These are phyloP conservation scores for Lasiosphaeris hirsuta DNA, from an alignment of 495 filamentous ascomycete genomes.

Conservation along the genomic window DNA sequence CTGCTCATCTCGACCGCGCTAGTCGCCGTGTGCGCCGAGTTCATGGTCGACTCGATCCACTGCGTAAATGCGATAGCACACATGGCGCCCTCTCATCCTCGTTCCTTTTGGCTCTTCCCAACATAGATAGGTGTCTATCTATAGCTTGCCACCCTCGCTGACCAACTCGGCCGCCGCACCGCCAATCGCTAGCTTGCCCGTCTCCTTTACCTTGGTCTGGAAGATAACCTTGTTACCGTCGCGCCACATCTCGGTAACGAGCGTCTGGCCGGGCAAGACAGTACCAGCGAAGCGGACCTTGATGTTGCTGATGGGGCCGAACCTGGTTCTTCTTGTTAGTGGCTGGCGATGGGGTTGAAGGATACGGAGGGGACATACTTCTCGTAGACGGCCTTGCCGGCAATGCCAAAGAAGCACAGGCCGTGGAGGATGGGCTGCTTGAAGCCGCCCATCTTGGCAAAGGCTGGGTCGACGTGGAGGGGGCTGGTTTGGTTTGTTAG, in stretches of 20 bases:
- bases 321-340: slow-evolving; percentile 31
- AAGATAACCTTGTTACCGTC: slow-evolving; percentile 85
- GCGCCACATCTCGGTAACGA: slow-evolving; percentile 98
- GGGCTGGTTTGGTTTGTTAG: slow-evolving; percentile 53
- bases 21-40: slow-evolving; percentile 84
- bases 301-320: slow-evolving; percentile 83
- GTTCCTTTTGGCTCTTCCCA: no score
- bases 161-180: slow-evolving; percentile 81
- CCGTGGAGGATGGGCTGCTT: slow-evolving; percentile 93
- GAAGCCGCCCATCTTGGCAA: slow-evolving; percentile 94
- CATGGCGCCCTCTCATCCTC: no score
- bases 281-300: slow-evolving; percentile 96
- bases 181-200: slow-evolving; percentile 86
- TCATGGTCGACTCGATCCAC: slow-evolving; percentile 80
- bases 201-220: slow-evolving; percentile 93
- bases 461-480: slow-evolving; percentile 90
- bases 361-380: slow-evolving; percentile 29
- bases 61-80: no score
- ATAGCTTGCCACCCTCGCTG: not conserved
- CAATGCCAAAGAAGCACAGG: slow-evolving; percentile 90
- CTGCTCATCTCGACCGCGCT: slow-evolving; percentile 73
- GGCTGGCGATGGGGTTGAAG: no score
- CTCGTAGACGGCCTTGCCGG: slow-evolving; percentile 83
- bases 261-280: slow-evolving; percentile 88
- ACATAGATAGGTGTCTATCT: no score